Evolutionary conservation across 805 yeast species (phyloP).

Genomic region (Candida chauliodis): DNA sequence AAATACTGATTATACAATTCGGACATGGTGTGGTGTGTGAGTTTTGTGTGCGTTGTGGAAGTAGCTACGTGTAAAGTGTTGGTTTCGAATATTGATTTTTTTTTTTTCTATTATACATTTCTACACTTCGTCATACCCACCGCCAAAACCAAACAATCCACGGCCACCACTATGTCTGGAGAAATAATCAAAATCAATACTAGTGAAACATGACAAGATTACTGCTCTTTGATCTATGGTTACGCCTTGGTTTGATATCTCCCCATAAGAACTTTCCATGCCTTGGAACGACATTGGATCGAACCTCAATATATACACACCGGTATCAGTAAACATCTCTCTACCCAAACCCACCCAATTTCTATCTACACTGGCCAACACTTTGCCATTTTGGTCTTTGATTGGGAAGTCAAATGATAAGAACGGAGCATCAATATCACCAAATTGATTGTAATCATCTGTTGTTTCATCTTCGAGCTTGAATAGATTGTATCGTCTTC

Average conservation of each 20-base stretch:
- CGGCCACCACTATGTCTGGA: conserved; percentile 77
- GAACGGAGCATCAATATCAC: conserved; percentile 82
- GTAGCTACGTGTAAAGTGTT: not conserved
- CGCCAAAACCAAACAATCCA: conserved; percentile 37
- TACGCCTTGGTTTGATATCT: conserved; percentile 43
- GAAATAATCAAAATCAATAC: conserved; percentile 94
- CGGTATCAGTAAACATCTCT: conserved; percentile 92
- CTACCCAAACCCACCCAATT: conserved; percentile 95
- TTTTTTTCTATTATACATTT: not conserved
- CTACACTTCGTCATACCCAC: conserved; percentile 8
- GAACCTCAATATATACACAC: conserved; percentile 84
- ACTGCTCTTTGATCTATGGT: conserved; percentile 82
- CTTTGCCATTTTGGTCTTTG: conserved; percentile 49
- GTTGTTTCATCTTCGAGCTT: conserved; percentile 39
- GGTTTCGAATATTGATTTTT: conserved; percentile 3
- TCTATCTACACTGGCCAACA: conserved; percentile 77
- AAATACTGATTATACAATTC: conserved; percentile 26
- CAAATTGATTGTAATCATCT: conserved; percentile 69
- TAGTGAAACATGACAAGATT: conserved; percentile 80
- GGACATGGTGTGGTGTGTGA: conserved; percentile 7
- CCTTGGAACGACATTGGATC: conserved; percentile 68
- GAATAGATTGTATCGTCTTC: conserved; percentile 82
- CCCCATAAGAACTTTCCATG: conserved; percentile 48
- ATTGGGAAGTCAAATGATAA: conserved; percentile 85
- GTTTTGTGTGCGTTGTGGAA: too few relatives aligned